Evolutionary conservation across 2,329 filamentous ascomycete genomes (phyloP).

Genomic region (Parastagonospora avenae): DNA sequence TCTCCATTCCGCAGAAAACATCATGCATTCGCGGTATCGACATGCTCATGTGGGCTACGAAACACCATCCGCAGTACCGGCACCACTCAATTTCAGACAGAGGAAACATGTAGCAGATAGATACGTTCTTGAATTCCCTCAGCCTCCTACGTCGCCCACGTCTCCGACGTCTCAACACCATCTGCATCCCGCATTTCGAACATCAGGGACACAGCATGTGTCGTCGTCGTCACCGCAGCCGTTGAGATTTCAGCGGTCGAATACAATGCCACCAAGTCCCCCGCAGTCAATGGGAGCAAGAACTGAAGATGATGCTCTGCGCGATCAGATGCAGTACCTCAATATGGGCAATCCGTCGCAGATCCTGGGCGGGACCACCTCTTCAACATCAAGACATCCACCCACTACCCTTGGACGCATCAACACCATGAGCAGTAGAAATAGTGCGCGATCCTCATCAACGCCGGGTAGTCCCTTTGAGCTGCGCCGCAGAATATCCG

Average conservation of each 20-base stretch:
- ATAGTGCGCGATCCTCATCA: conserved; percentile 9
- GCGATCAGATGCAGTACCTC: conserved; percentile 17
- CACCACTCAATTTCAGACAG: conserved; percentile 4
- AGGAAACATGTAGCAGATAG: background rate
- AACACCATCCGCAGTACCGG: conserved; percentile 1
- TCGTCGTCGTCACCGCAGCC: conserved; percentile 9
- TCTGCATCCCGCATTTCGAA: conserved; percentile 1
- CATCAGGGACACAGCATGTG: background rate
- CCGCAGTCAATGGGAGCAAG: conserved; percentile 17
- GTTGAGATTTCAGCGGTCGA: conserved; percentile 10
- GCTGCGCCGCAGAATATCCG: conserved; percentile 13
- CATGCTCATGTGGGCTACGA: conserved; percentile 1
- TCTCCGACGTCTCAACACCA: background rate
- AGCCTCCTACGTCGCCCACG: conserved; percentile 2
- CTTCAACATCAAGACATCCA: conserved; percentile 4
- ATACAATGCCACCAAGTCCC: conserved; percentile 16
- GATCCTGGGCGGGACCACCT: conserved; percentile 3
- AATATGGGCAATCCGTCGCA: conserved; percentile 6
- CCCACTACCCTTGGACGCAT: conserved; percentile 11
- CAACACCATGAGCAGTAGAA: conserved; percentile 14
- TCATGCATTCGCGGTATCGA: conserved; percentile 1
- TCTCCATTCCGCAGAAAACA: conserved; percentile 1
- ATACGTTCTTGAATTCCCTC: conserved; percentile 2
- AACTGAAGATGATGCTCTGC: conserved; percentile 13
- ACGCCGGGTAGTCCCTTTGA: conserved; percentile 10